phyloP scores from a whole-genome alignment of 139 green algal genomes.

The Chlamydomonas applanata region DNA sequence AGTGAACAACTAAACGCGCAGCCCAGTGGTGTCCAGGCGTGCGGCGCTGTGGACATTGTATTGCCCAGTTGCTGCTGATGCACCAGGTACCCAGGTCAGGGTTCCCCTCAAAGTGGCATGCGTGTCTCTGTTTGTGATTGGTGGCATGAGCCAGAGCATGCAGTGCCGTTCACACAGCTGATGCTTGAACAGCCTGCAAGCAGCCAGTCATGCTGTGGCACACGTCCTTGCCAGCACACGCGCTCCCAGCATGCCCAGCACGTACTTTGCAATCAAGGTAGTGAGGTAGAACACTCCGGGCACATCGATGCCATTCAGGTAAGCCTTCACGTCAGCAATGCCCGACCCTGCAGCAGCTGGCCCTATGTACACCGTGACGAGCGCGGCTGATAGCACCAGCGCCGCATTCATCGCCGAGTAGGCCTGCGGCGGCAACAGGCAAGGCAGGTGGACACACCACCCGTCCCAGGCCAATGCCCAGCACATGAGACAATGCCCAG shows the following conservation, averaged over 20 bases:
- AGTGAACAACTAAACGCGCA: no score
- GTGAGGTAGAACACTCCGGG: constrained; percentile 66
- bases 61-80: no score
- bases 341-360: constrained; percentile 72
- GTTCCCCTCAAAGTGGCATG: no score
- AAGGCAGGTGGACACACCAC: constrained; percentile 1
- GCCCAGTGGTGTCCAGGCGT: no score
- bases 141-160: no score
- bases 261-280: constrained; percentile 71
- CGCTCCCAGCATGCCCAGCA: constrained; percentile 17
- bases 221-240: constrained; percentile 21
- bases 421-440: constrained; percentile 12
- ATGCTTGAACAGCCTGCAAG: neutral
- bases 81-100: no score
- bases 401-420: constrained; percentile 64
- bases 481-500: no score
- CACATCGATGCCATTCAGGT: constrained; percentile 82
- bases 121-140: constrained; percentile 9
- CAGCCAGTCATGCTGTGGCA: no score
- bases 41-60: no score
- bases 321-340: constrained; percentile 84
- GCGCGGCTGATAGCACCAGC: constrained; percentile 50
- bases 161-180: no score
- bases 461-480: no score
- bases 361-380: constrained; percentile 54